Percentiles rank a stretch among this genome's conserved stretches.
phyloP scores from a whole-genome alignment of 768 basidiomycete species.

The Leccinum fibrillosum region DNA sequence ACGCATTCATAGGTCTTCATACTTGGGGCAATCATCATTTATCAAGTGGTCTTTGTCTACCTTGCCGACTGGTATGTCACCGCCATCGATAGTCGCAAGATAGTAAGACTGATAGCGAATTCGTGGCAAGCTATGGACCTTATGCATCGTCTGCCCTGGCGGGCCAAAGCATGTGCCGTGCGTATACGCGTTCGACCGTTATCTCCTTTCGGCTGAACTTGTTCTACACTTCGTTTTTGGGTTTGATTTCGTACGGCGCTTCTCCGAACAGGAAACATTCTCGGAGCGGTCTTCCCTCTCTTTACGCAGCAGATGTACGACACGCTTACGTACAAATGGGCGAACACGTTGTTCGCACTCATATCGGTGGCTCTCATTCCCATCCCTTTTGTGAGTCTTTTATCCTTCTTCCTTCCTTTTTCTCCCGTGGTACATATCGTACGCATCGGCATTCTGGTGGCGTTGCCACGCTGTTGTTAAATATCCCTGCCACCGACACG shows the following conservation, averaged over 20 bases:
- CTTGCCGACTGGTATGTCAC: conserved; percentile 57
- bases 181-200: conserved; percentile 17
- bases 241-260: not conserved
- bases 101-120: not conserved
- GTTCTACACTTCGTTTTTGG: conserved; percentile 16
- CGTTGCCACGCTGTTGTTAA: not conserved
- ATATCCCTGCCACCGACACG: not conserved
- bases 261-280: conserved; percentile 41
- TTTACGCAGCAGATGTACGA: conserved; percentile 61
- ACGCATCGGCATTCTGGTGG: not conserved
- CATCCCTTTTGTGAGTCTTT: conserved; percentile 51
- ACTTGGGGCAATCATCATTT: conserved; percentile 51
- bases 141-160: conserved; percentile 71
- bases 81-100: not conserved
- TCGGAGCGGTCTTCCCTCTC: conserved; percentile 55
- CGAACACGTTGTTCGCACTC: conserved; percentile 53
- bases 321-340: conserved; percentile 56
- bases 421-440: not conserved
- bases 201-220: conserved; percentile 2
- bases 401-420: not conserved
- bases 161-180: conserved; percentile 59
- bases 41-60: conserved; percentile 57
- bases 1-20: conserved; percentile 42
- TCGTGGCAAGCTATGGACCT: conserved; percentile 42
- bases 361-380: conserved; percentile 54